Base-by-base conservation (phyloP, 2,329 filamentous ascomycete species). In the Clonostachys rosea region DNA sequence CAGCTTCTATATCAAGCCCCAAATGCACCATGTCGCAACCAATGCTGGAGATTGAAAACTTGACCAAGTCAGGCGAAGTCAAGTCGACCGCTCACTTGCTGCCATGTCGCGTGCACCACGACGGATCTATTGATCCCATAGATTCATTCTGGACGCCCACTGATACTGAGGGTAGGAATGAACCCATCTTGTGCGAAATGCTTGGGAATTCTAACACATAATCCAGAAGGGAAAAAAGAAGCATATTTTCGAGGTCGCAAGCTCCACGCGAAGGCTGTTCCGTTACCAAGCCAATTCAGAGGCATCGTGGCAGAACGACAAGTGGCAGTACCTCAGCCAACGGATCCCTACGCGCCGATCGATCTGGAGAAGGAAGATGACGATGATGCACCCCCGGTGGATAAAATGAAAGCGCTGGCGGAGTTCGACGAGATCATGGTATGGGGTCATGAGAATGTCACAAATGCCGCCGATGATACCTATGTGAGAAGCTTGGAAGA, bases 181-280 rank as follows among this genome's bases (percentile, higher is more conserved):
- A 20, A 43, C 41, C 24, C 10, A 30, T 30, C 9, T 30, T 3
- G 3, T 30, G 24, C 24, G 8, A 30, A 30, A 30, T 30, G 24
- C 24, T 3, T 30, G 24, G 24, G 24, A 10, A 30, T 30, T 30
- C 24, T 30, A 30, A 30, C 24, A 30, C 8, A 30, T 30, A 8
- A 30, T 30, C 9, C 9, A 84, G 81, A 79, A 58, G 70, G 68
- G 10, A 71, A 67, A 3, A 71, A 70, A 37, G 78, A 75, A 3
- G 74, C 84, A 5, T 87, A 91, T 59, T 87, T 95, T 53, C 84
- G 91, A 51, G 91, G 91, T 34, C 82, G 90, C 43, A 91, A 87
- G 60, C 75, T 96, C 2, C 75, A 82, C 42, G 90, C 88, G 40
- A 85, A 80, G 51, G 59, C 70, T 1, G 65, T 94, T 4, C 71